Conservation (phyloP, 2,329 filamentous ascomycete genomes). For the Nannizzia gypsea region DNA sequence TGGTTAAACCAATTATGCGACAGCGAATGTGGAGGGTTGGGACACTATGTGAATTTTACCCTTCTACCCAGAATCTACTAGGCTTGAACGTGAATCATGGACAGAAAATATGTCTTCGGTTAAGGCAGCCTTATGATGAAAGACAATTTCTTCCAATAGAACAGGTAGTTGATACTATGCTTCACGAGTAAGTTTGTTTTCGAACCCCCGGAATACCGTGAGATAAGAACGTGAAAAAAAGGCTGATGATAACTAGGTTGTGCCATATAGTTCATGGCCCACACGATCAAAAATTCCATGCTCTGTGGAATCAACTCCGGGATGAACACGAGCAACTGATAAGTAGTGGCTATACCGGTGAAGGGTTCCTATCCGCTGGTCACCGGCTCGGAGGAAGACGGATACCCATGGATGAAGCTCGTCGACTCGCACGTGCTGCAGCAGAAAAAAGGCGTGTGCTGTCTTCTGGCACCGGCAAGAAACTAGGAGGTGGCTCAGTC, state of each 20-base stretch:
- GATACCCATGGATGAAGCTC: constrained; percentile 60
- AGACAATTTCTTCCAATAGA: constrained; percentile 71
- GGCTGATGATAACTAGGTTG: constrained; percentile 37
- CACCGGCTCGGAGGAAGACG: constrained; percentile 56
- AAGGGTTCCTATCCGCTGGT: constrained; percentile 71
- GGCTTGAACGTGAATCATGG: constrained; percentile 72
- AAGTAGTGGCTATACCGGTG: constrained; percentile 77
- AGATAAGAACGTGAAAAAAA: background rate
- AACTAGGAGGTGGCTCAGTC: constrained; percentile 53
- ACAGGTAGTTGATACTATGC: constrained; percentile 74
- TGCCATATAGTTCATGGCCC: constrained; percentile 77
- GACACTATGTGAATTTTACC: constrained; percentile 75
- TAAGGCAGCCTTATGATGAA: constrained; percentile 64
- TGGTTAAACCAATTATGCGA: constrained; percentile 92
- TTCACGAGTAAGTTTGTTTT: constrained; percentile 55
- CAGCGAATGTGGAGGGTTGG: constrained; percentile 69
- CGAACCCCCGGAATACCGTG: background rate
- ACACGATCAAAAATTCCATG: constrained; percentile 72
- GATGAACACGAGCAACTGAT: constrained; percentile 69
- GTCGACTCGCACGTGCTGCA: constrained; percentile 59
- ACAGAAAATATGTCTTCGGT: constrained; percentile 66
- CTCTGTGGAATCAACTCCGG: constrained; percentile 77
- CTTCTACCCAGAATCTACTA: constrained; percentile 58
- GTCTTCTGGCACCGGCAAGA: constrained; percentile 53
- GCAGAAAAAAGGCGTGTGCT: constrained; percentile 57